Conservation (phyloP, 1,139 yeast species). For the Meyerozyma sp. region DNA sequence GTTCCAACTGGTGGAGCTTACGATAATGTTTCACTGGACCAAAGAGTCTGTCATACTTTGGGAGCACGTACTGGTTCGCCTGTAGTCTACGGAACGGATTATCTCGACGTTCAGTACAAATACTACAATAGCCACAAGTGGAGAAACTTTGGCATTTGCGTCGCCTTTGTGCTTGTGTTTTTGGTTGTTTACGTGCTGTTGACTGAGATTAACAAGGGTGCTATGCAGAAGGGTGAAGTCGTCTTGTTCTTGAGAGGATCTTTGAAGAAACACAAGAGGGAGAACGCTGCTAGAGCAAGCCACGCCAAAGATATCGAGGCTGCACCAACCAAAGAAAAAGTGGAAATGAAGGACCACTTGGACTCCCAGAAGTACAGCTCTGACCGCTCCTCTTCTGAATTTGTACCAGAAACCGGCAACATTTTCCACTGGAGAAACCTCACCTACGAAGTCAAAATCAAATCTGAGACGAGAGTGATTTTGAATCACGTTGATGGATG, state of each 20-base stretch:
- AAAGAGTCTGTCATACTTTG: conserved; percentile 55
- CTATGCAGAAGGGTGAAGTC: conserved; percentile 80
- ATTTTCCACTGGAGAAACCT: conserved; percentile 76
- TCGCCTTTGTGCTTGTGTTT: conserved; percentile 54
- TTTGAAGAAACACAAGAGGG: conserved; percentile 20
- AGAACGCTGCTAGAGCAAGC: neutral
- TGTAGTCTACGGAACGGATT: conserved; percentile 54
- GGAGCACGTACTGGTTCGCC: conserved; percentile 58
- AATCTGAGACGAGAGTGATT: conserved; percentile 57
- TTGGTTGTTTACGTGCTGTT: conserved; percentile 50
- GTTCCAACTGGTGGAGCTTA: conserved; percentile 52
- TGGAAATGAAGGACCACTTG: conserved; percentile 10
- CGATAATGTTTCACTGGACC: conserved; percentile 25
- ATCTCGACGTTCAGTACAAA: conserved; percentile 39
- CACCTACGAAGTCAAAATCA: conserved; percentile 67
- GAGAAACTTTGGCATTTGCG: conserved; percentile 76
- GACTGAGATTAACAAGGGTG: conserved; percentile 66
- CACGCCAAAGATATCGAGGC: conserved; percentile 8
- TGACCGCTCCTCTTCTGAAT: conserved; percentile 5
- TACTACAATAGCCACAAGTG: conserved; percentile 62
- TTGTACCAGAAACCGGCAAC: conserved; percentile 17
- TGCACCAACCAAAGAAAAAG: conserved; percentile 12
- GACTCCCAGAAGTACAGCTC: conserved; percentile 8
- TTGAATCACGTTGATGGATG: conserved; percentile 73
- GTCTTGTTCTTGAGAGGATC: conserved; percentile 50